Base-by-base conservation (phyloP, 371 early-diverging fungal species). In the Syncephalastrum contaminatum region DNA sequence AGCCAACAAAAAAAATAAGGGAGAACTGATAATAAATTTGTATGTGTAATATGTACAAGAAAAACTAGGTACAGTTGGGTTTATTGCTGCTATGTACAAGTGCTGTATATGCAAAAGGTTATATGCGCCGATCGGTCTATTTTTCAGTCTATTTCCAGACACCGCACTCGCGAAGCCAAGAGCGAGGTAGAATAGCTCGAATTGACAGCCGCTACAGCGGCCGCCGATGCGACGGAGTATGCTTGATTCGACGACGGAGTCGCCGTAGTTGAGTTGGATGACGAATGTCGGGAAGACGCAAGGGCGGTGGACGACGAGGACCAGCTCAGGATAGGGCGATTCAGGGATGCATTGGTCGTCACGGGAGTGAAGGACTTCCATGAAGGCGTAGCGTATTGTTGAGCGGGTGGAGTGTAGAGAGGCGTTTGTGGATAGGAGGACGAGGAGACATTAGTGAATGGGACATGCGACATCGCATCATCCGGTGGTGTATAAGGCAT, bases 281-380 rank as follows among this genome's bases (percentile, higher is more conserved):
- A 46, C 16, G 48, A 27, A 36, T 57, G 63, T 42, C 49, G 50
- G 25, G 54, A 58, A 19, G 59, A 55, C 22, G 55, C 44, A 48
- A 65, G 14, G 53, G 62, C 27, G 49, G 30, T 43, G 49, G 48
- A 41, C 24, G 42, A 41, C 43, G 46, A 20, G 55, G 73, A 73
- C 73, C 73, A 73, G 66, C 74, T 73, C 62, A 73, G 48, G 48
- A 73, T 70, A 2, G 74, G 74, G 52, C 62, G 69, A 48, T 66
- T 65, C 7, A 63, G 18, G 43, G 48, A 39, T 46, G 24, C 40
- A 36, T 27, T 48, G 48, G 41, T 52, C 36, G 20, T 54, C 22
- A 51, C 24, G 12, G 55, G 39, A 10, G 20, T 41, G 1, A 39
- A 48, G 36, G 41, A 53, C 16, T 27, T 24, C 16, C 43, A 43